These are phyloP conservation scores for Hypoxylon sp. DNA, from an alignment of 2,329 filamentous ascomycete species.

Conservation along the genomic window DNA sequence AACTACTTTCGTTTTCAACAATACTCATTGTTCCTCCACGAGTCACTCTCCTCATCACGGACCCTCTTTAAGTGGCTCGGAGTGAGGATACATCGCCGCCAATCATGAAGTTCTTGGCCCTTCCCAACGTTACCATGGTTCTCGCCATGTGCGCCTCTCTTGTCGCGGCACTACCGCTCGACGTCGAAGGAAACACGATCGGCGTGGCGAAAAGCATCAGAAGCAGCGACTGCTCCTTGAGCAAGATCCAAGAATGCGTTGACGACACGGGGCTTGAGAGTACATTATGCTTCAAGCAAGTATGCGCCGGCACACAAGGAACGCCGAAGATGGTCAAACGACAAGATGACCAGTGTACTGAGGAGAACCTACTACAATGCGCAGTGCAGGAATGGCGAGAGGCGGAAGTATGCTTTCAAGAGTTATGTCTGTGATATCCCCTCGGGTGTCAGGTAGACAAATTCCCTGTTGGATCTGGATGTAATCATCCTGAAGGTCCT, in stretches of 20 bases:
- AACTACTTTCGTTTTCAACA: slow-evolving; percentile 40
- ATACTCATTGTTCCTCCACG: slow-evolving; percentile 23
- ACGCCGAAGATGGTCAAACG: slow-evolving; percentile 42
- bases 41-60: slow-evolving; percentile 29
- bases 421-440: slow-evolving; percentile 45
- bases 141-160: slow-evolving; percentile 37
- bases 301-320: slow-evolving; percentile 40
- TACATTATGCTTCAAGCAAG: slow-evolving; percentile 46
- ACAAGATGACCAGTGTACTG: slow-evolving; percentile 48
- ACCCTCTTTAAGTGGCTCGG: slow-evolving; percentile 26
- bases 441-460: slow-evolving; percentile 12
- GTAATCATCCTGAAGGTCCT: neutral
- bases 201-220: slow-evolving; percentile 3
- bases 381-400: slow-evolving; percentile 48
- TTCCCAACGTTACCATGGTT: slow-evolving; percentile 21
- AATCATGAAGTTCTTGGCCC: slow-evolving; percentile 35
- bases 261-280: slow-evolving; percentile 42
- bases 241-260: slow-evolving; percentile 36
- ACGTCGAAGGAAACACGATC: slow-evolving; percentile 14
- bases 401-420: slow-evolving; percentile 48
- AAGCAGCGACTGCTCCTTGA: slow-evolving; percentile 34
- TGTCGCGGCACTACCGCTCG: slow-evolving; percentile 29
- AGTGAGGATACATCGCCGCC: slow-evolving; percentile 11
- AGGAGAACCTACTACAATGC: slow-evolving; percentile 50
- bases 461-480: slow-evolving; percentile 1